Evolutionary conservation across 805 yeast genomes (phyloP).

Genomic region (Myxozyma neglecta): DNA sequence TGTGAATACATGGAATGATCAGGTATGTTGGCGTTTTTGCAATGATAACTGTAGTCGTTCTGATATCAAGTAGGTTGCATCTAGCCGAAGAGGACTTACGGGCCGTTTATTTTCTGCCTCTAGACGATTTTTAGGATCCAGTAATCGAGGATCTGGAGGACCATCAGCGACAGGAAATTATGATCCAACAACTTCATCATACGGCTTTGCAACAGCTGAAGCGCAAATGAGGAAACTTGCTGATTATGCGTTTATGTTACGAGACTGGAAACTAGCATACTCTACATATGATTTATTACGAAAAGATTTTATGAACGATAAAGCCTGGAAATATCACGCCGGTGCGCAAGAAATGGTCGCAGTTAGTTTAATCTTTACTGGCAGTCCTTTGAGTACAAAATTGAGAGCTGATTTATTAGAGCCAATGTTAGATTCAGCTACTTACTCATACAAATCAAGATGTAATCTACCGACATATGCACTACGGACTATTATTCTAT

Average conservation of each 20-base stretch:
- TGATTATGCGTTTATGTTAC: slow-evolving; percentile 88
- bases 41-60: not conserved
- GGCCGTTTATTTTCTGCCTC: slow-evolving; percentile 71
- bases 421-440: slow-evolving; percentile 67
- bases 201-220: slow-evolving; percentile 64
- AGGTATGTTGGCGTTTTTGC: slow-evolving; percentile 41
- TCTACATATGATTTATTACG: slow-evolving; percentile 78
- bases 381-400: slow-evolving; percentile 39
- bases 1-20: slow-evolving; percentile 83
- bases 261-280: slow-evolving; percentile 83
- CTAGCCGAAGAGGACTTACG: slow-evolving; percentile 62
- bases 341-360: slow-evolving; percentile 84
- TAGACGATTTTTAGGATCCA: slow-evolving; percentile 53
- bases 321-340: slow-evolving; percentile 78
- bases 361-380: slow-evolving; percentile 63
- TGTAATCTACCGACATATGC: slow-evolving; percentile 69
- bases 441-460: slow-evolving; percentile 73
- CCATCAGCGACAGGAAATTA: slow-evolving; percentile 42
- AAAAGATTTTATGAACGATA: slow-evolving; percentile 72
- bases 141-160: slow-evolving; percentile 32
- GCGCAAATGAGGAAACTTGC: slow-evolving; percentile 78
- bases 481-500: slow-evolving; percentile 62
- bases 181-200: slow-evolving; percentile 56
- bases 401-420: slow-evolving; percentile 55
- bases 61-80: not conserved